Conservation (phyloP, 176 grass and related monocot genomes). For the Zea mays region DNA sequence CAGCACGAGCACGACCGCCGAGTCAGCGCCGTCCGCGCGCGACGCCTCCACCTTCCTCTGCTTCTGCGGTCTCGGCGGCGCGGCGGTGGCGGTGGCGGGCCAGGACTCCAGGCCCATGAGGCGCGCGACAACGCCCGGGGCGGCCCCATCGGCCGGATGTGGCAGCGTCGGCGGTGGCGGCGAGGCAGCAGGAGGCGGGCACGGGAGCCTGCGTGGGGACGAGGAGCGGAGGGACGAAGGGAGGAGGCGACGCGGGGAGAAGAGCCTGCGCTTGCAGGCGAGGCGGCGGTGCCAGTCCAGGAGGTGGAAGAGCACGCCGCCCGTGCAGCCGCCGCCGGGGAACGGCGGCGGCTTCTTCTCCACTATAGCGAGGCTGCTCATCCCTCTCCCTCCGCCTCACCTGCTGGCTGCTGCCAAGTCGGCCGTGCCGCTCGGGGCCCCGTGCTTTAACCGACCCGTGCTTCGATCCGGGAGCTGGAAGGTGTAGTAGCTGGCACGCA, state of each 20-base stretch:
- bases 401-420: too few species aligned
- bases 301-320: slow-evolving; percentile 81
- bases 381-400: background rate
- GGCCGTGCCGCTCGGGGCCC: background rate
- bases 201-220: slow-evolving; percentile 33
- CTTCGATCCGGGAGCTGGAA: slow-evolving; percentile 43
- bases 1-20: slow-evolving; percentile 39
- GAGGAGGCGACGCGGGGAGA: slow-evolving; percentile 41
- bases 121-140: slow-evolving; percentile 74
- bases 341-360: slow-evolving; percentile 63
- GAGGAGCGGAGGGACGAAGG: slow-evolving; percentile 27
- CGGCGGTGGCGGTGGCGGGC: slow-evolving; percentile 26
- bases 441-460: slow-evolving; percentile 33
- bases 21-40: background rate
- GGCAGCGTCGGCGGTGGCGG: background rate
- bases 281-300: slow-evolving; percentile 87
- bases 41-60: slow-evolving; percentile 63
- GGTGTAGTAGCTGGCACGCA: slow-evolving; percentile 56
- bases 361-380: slow-evolving; percentile 84
- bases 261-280: slow-evolving; percentile 54
- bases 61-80: slow-evolving; percentile 57
- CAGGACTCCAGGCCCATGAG: slow-evolving; percentile 93
- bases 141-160: background rate
- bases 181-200: background rate
- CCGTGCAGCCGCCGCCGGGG: slow-evolving; percentile 46